Conservation (phyloP, 164 flowering plant genomes). For the Tinospora cordifolia region DNA sequence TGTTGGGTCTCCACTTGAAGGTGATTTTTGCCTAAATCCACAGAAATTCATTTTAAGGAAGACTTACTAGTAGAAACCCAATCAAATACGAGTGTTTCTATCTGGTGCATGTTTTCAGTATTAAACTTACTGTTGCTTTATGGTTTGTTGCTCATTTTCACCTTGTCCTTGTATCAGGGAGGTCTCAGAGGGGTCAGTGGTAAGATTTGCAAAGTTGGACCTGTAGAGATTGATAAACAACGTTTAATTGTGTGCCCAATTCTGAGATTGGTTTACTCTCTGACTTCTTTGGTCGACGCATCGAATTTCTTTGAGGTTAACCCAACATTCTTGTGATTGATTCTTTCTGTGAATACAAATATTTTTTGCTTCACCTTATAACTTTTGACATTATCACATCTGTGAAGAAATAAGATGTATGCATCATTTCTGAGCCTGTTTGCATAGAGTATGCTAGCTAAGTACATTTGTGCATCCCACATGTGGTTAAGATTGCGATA, state of each 20-base stretch:
- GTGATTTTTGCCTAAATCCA: conserved; percentile 9
- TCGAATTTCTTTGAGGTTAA: conserved; percentile 83
- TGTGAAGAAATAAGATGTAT: background rate
- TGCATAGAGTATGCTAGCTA: too few species aligned
- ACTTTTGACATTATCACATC: too few species aligned
- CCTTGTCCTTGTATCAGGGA: conserved; percentile 38
- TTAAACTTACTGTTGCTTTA: background rate
- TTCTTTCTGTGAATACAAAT: background rate
- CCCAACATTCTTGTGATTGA: background rate
- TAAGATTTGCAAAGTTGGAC: conserved; percentile 37
- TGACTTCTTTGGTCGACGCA: conserved; percentile 71
- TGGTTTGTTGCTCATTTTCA: background rate
- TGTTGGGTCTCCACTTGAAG: conserved; percentile 45
- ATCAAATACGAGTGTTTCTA: background rate
- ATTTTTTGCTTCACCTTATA: background rate
- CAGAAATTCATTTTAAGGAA: background rate
- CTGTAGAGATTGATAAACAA: conserved; percentile 47
- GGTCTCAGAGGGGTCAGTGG: conserved; percentile 41
- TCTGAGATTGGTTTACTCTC: conserved; percentile 70
- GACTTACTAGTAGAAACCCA: background rate
- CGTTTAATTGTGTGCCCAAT: conserved; percentile 47
- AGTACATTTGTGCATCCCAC: too few species aligned
- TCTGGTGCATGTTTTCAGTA: background rate
- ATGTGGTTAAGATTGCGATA: too few species aligned
- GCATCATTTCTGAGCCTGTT: background rate